These are phyloP conservation scores for Paramyrothecium roridum DNA, from an alignment of 2,329 filamentous ascomycete species.

Conservation along the genomic window DNA sequence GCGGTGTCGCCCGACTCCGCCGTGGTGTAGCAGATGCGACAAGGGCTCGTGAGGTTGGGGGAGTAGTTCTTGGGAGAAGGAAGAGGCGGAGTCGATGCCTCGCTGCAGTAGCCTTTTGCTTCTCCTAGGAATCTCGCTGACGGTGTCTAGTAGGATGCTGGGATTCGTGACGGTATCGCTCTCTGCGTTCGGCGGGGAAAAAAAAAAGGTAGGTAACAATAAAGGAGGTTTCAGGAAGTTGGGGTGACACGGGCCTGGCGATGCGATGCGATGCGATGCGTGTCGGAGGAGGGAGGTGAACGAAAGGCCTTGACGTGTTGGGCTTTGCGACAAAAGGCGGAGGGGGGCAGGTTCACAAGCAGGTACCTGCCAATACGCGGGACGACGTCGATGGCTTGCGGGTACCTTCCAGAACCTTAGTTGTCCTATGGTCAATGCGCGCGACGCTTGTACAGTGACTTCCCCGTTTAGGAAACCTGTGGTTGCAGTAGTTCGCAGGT, in stretches of 20 bases:
- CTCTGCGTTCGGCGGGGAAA: no score
- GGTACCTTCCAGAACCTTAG: not conserved
- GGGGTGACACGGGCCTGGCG: not conserved
- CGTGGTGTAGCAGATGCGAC: no score
- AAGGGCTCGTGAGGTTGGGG: no score
- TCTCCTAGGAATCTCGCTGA: no score
- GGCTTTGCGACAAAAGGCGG: not conserved
- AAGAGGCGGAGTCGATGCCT: no score
- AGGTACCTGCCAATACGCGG: not conserved
- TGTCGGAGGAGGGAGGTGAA: not conserved
- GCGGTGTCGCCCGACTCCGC: not conserved
- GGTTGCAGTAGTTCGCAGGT: no score
- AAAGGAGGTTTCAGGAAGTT: no score
- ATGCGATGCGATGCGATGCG: conserved; percentile 3
- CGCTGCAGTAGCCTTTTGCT: no score
- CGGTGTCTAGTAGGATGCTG: no score
- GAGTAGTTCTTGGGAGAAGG: no score
- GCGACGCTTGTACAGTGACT: not conserved
- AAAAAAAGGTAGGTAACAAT: no score
- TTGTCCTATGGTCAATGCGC: not conserved
- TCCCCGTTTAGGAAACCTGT: not conserved
- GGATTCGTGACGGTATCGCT: no score
- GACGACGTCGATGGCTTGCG: not conserved
- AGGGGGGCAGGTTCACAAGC: not conserved
- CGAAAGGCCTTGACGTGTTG: not conserved